Base-by-base conservation (phyloP, 331 rosid genomes). In the Erythrophleum ivorense region DNA sequence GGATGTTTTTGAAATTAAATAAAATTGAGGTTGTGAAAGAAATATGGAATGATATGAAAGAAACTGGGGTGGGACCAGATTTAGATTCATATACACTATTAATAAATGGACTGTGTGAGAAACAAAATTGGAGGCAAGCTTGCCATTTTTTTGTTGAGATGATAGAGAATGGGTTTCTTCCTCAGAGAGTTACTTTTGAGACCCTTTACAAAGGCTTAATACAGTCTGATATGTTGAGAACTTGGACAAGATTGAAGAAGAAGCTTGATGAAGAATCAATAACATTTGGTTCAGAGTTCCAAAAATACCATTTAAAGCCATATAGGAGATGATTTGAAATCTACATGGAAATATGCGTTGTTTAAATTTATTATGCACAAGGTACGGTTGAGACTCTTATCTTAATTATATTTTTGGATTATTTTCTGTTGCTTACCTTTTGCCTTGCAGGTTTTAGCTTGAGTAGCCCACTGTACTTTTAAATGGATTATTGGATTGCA, bases 201-300 rank as follows among this genome's bases (percentile, higher is more conserved):
- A 94, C 85, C 9, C 94, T 94, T 40, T 94, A 94, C 80, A 86
- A 76, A 75, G 98, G 98, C 70, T 77, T 94, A n/a, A 91, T 94
- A 83, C 97, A 94, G 80, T 85, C 97, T 55, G 96, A 94, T 75
- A 94, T 84, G 96, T 80, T 92, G 89, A 91, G 94, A 87, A 94
- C 98, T 77, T 94, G 98, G 98, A 87, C 93, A 83, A 89, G 97
- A 76, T 87, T 94, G 88, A 94, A 92, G 94, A 92, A 89, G 88
- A 94, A 78, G 70, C 94, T 94, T 54, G 98, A 92, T 84, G 89
- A 92, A 80, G 98, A 94, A 85, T 91, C 98, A n/a, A 86, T 92
- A 82, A 82, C 91, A 9, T 94, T 88, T 81, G 97, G 91, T 16
- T 86, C 91, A 0, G 98, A 94, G 89, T 92, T 92, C 29, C 88